phyloP scores from a whole-genome alignment of 495 filamentous ascomycete genomes.

The Acidomyces sp. region DNA sequence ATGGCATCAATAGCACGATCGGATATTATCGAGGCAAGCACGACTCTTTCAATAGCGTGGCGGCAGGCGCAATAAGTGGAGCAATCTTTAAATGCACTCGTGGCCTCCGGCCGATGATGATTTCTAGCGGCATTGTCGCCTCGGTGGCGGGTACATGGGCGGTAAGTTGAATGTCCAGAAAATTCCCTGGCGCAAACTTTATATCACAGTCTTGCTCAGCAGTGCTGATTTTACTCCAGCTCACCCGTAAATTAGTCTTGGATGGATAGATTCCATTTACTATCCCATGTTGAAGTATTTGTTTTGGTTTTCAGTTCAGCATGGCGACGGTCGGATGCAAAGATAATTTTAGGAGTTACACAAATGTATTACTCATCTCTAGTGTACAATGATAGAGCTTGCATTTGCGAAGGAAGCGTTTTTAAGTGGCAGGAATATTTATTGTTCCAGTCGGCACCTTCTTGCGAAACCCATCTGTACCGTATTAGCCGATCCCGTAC shows the following conservation, averaged over 20 bases:
- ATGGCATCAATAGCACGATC: slow-evolving; percentile 74
- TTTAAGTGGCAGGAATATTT: too few species aligned
- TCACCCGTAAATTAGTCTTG: slow-evolving; percentile 10
- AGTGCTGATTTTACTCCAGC: slow-evolving; percentile 3
- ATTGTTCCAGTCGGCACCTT: too few species aligned
- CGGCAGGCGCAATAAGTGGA: slow-evolving; percentile 72
- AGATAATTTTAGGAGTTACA: too few species aligned
- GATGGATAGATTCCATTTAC: slow-evolving; percentile 1
- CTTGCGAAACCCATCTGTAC: too few species aligned
- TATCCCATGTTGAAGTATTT: not conserved
- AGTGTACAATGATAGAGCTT: too few species aligned
- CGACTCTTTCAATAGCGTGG: slow-evolving; percentile 75
- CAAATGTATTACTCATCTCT: too few species aligned
- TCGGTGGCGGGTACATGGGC: slow-evolving; percentile 75
- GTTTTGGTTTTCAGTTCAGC: not conserved
- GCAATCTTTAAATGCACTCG: slow-evolving; percentile 93
- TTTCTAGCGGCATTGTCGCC: slow-evolving; percentile 78
- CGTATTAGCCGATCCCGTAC: too few species aligned
- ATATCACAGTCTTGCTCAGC: not conserved
- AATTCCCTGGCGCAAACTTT: too few species aligned
- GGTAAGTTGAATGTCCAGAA: too few species aligned
- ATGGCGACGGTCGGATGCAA: not conserved
- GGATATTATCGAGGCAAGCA: slow-evolving; percentile 80
- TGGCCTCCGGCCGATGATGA: slow-evolving; percentile 80
- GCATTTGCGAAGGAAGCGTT: too few species aligned